Evolutionary conservation across 1,284 basidiomycete species (phyloP).

Genomic region (Porogramme epimiltina): DNA sequence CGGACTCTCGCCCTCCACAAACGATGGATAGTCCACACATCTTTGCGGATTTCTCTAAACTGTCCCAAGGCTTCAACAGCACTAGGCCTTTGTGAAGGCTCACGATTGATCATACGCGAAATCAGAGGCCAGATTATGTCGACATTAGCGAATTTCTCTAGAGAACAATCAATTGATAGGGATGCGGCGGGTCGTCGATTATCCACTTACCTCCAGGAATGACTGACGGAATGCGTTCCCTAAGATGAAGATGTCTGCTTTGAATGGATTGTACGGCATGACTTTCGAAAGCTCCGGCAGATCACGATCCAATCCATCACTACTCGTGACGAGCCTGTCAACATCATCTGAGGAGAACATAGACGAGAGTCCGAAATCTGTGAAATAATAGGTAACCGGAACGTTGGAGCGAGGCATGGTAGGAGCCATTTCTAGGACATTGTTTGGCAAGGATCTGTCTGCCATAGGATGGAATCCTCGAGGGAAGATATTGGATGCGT

Average conservation of each 20-base stretch:
- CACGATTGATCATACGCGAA: background rate
- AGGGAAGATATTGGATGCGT: slow-evolving; percentile 25
- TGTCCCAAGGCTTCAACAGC: background rate
- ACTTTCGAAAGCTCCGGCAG: slow-evolving; percentile 29
- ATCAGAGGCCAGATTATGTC: background rate
- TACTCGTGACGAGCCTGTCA: slow-evolving; percentile 4
- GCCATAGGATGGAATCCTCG: slow-evolving; percentile 28
- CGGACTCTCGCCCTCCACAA: background rate
- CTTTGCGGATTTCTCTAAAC: background rate
- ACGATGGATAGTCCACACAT: background rate
- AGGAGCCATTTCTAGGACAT: slow-evolving; percentile 1
- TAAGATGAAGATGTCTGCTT: slow-evolving; percentile 31
- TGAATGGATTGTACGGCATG: slow-evolving; percentile 35
- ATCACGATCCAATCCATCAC: slow-evolving; percentile 23
- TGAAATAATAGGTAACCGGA: background rate
- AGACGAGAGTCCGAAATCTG: slow-evolving; percentile 27
- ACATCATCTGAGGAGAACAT: slow-evolving; percentile 6
- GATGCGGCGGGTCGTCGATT: too few relatives aligned
- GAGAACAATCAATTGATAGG: background rate
- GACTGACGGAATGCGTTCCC: slow-evolving; percentile 23
- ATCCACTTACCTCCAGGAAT: background rate
- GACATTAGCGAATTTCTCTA: background rate
- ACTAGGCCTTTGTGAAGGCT: background rate
- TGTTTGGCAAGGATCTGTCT: slow-evolving; percentile 6
- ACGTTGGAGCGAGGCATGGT: slow-evolving; percentile 3